Evolutionary conservation across 805 yeast genomes (phyloP), one percentile per base, ranked within the genome.

Genomic region (Phaffomyces thermotolerans): DNA sequence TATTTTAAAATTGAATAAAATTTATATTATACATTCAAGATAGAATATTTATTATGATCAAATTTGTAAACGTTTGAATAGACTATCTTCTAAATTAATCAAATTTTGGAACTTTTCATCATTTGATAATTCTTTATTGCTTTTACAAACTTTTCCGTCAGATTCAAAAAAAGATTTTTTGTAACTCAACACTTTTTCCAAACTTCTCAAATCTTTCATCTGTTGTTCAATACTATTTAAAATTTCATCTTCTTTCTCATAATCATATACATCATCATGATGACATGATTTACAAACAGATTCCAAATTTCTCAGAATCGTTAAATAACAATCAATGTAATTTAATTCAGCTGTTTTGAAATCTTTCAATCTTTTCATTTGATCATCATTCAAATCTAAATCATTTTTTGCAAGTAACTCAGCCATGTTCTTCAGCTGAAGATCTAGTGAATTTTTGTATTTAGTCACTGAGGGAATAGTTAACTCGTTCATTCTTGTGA

Each of bases 181-280:
- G 8, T 24, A 32, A 27, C 46, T 43, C 18, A 45, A 20, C 17
- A 51, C 47, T 9, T 18, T 17, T 37, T 64, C 59, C 46, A 59
- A 48, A 43, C 51, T 34, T 36, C 49, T 53, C 34, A 57, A 42
- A 4, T 36, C 25, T 8, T 38, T 45, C 57, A 53, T 56, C 10
- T 51, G 52, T 9, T 38, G 37, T 15, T 47, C 52, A 22, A 57
- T 55, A 22, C 39, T 36, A 33, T 52, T 52, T 38, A 57, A 40
- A 6, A 57, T 51, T 39, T 53, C 52, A 43, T 52, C 54, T 42
- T 57, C 62, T 34, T 44, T 52, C 15, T 54, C 59, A 38, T 54
- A 57, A 40, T 57, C 59, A 31, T 57, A 57, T 3, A 20, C 8
- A n/a, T 24, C 30, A 20, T 37, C 41, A 14, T 32, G 36, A 22